Evolutionary conservation across 805 yeast species (phyloP), one percentile per base, ranked within the genome.

Genomic region (Nakazawaea laoshanensis): DNA sequence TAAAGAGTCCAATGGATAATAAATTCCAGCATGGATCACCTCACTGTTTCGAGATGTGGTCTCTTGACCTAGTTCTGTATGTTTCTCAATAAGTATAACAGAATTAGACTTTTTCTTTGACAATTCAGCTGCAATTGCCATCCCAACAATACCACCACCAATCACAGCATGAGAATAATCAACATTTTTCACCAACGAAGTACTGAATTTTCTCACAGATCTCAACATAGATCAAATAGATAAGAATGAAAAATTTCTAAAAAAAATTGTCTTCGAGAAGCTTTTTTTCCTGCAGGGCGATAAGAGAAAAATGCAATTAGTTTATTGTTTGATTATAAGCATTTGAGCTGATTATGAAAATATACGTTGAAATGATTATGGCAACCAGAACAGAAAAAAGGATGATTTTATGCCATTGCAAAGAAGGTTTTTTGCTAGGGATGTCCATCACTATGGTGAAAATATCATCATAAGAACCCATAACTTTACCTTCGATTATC

Each of bases 21-120:
- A 88, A 5, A 87, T 47, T 0, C 95, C 96, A 0, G 95, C 95
- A 55, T 87, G 96, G 16, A 87, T 79, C 17, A 88, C 96, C 48
- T 88, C 96, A 2, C 94, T 82, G 59, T 87, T 87, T 33, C 96
- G 62, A n/a, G 89, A 70, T 5, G 94, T 79, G 0, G 95, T 85
- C 46, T 87, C 96, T 43, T 70, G 67, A 2, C 95, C 96, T 30
- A 74, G 50, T 22, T 62, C 61, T 1, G 56, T 52, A 50, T 86
- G 74, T 46, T 80, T 74, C 45, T 87, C 96, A 2, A 87, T 51
- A 7, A 88, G 49, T 1, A 82, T 52, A 0, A 86, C 86, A 4
- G 57, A 57, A 36, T 68, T 67, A 4, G 63, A 52, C n/a, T 63
- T 41, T 3, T 53, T 46, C 32, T 60, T 53, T 26, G 74, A 58